Evolutionary conservation across 129 eudicot species (phyloP).

Genomic region (Escallonia herrerae): DNA sequence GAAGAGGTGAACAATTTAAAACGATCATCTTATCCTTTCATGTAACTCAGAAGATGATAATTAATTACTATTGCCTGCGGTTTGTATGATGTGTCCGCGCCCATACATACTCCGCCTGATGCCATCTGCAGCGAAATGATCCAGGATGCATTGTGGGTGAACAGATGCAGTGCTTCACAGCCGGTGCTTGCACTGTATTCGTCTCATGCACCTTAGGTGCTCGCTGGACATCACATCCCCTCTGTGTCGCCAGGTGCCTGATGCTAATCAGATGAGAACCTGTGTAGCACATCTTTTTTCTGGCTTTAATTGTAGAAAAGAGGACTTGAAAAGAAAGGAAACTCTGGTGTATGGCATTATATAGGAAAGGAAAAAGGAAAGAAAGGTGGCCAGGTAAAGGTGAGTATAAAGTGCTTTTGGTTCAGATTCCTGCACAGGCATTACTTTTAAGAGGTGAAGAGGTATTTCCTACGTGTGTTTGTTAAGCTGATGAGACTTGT

Average conservation of each 20-base stretch:
- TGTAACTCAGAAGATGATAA: not conserved
- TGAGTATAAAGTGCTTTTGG: conserved; percentile 39
- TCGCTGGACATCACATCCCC: conserved; percentile 23
- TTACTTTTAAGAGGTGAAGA: conserved; percentile 30
- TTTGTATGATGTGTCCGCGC: conserved; percentile 24
- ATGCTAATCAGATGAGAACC: conserved; percentile 25
- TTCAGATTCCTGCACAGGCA: conserved; percentile 41
- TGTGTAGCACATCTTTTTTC: conserved; percentile 35
- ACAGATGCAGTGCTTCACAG: conserved; percentile 44
- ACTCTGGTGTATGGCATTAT: conserved; percentile 16
- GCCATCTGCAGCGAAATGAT: conserved; percentile 63
- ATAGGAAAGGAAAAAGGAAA: conserved; percentile 25
- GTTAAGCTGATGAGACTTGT: conserved; percentile 26
- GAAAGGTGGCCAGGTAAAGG: conserved; percentile 38
- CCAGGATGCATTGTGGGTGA: conserved; percentile 74
- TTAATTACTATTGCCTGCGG: not conserved
- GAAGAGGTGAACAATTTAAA: not conserved
- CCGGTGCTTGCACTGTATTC: conserved; percentile 5
- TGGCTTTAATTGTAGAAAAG: conserved; percentile 2
- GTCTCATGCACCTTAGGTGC: conserved; percentile 11
- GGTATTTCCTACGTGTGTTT: conserved; percentile 15
- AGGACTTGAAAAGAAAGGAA: conserved; percentile 24
- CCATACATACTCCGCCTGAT: conserved; percentile 54
- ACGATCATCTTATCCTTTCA: not conserved
- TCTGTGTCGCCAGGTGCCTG: conserved; percentile 13